Base-by-base conservation (phyloP, 257 asterid genomes). In the Penstemon davidsonii region DNA sequence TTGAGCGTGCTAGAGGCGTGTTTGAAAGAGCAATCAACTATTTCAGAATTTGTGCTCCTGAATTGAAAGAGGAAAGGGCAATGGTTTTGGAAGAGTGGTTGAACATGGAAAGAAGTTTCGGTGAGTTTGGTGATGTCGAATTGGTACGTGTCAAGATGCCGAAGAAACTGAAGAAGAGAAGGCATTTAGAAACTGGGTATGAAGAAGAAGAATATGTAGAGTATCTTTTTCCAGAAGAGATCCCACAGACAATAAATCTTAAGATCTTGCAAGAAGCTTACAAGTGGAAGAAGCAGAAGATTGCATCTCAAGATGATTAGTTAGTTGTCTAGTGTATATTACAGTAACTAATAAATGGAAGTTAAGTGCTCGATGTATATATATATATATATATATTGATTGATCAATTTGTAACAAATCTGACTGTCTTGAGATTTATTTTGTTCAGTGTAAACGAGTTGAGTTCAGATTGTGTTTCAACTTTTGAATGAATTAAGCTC, bases 51-150 rank as follows among this genome's bases (percentile, higher is more conserved):
- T 72, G 89, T 8, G 96, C 90, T 4, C 96, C 97, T 5, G 96
- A 87, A 66, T 62, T 87, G 74, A 93, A 93, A 79, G 97, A 93
- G 81, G 99, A 93, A 74, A 80, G 97, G 67, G 93, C 97, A 42
- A 92, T 92, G 96, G 89, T 93, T 59, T 62, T 93, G 60, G 97
- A 94, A 46, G 97, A 88, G 75, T 88, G 99, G 96, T 62, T 87
- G 62, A 87, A 84, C 73, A 54, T 80, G 75, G 96, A 91, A 77
- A 84, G 80, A 66, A 73, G 89, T 74, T 94, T 87, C 52, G 90
- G 87, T 4, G 95, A 88, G 78, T 74, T 87, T 72, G 96, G 99
- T 36, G 89, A 94, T 61, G 79, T 86, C 54, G 89, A 79, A 38
- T 70, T 86, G 71, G 96, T 87, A 51, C 87, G 88, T 53, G 77